A percentile compares a stretch with the other conserved stretches of the same genome.
These are phyloP conservation scores for Xylariaceae sp. DNA, from an alignment of 2,329 filamentous ascomycete genomes.

Conservation along the genomic window DNA sequence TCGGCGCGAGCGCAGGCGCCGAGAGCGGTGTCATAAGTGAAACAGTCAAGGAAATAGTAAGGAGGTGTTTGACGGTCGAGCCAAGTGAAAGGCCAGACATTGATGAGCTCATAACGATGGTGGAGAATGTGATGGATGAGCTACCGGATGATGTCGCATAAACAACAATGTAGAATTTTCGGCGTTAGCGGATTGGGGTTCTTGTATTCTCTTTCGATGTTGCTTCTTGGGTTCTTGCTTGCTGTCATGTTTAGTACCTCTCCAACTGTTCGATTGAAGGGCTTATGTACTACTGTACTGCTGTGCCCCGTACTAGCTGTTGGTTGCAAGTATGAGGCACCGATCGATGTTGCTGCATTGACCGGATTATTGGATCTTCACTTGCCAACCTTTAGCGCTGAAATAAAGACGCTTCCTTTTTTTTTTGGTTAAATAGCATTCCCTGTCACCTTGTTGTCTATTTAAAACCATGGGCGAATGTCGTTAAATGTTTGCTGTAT, in stretches of 20 bases:
- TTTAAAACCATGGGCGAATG: too few relatives aligned
- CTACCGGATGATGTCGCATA: constrained; percentile 28
- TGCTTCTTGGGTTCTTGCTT: too few relatives aligned
- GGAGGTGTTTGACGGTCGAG: constrained; percentile 81
- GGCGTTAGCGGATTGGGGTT: constrained; percentile 10
- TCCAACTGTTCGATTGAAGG: too few relatives aligned
- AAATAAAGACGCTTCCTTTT: constrained; percentile 4
- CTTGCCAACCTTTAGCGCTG: constrained; percentile 3
- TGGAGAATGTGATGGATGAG: constrained; percentile 31
- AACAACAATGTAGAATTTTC: constrained; percentile 4
- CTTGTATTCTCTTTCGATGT: background rate
- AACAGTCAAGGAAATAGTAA: constrained; percentile 78
- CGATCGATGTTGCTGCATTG: constrained; percentile 12
- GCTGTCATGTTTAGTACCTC: too few relatives aligned
- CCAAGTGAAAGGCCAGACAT: constrained; percentile 68
- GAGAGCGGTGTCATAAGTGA: constrained; percentile 64
- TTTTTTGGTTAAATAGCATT: too few relatives aligned
- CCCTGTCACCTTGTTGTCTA: too few relatives aligned
- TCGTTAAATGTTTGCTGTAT: too few relatives aligned
- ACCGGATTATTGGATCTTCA: constrained; percentile 11
- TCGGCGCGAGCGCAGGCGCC: constrained; percentile 26
- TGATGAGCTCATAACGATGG: constrained; percentile 31
- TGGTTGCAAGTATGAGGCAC: constrained; percentile 10
- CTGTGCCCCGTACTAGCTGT: constrained; percentile 4
- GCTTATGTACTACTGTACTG: too few relatives aligned